Conservation (phyloP, 108 stramenopile genomes). For the Fragilariopsis cylindrus region DNA sequence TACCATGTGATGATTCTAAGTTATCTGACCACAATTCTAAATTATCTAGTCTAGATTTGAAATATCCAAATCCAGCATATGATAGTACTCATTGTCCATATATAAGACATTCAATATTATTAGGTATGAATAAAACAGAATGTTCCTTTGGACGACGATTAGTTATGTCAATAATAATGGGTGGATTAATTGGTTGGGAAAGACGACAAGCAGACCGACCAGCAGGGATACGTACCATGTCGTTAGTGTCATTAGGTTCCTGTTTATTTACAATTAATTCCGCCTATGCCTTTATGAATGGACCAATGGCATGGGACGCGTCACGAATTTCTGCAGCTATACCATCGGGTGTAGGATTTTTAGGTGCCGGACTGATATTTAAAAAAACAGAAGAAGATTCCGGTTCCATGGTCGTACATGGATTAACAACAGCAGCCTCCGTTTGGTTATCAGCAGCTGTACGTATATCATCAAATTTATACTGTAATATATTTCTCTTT, state of each 20-base stretch:
- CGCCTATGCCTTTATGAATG: conserved; percentile 76
- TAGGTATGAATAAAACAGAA: conserved; percentile 65
- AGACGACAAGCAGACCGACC: conserved; percentile 82
- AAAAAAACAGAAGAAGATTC: conserved; percentile 59
- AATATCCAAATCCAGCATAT: conserved; percentile 61
- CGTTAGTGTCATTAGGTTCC: conserved; percentile 81
- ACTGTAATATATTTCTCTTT: no score
- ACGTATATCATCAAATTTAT: neutral
- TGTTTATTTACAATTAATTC: conserved; percentile 88
- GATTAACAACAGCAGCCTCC: conserved; percentile 79
- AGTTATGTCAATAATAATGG: conserved; percentile 55
- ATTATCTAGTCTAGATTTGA: neutral
- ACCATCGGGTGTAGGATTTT: conserved; percentile 87
- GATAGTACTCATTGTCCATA: conserved; percentile 47
- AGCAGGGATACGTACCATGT: conserved; percentile 92
- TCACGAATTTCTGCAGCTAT: conserved; percentile 81
- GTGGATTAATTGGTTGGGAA: conserved; percentile 83
- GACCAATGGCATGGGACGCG: conserved; percentile 85
- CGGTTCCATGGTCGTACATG: conserved; percentile 65
- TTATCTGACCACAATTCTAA: neutral
- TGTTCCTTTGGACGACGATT: conserved; percentile 72
- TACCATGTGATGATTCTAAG: conserved; percentile 20
- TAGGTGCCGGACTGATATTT: conserved; percentile 83
- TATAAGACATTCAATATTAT: conserved; percentile 39
- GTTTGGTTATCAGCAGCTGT: conserved; percentile 75